Conservation (phyloP, 108 stramenopile genomes). For the Cyclotella distinguenda region DNA sequence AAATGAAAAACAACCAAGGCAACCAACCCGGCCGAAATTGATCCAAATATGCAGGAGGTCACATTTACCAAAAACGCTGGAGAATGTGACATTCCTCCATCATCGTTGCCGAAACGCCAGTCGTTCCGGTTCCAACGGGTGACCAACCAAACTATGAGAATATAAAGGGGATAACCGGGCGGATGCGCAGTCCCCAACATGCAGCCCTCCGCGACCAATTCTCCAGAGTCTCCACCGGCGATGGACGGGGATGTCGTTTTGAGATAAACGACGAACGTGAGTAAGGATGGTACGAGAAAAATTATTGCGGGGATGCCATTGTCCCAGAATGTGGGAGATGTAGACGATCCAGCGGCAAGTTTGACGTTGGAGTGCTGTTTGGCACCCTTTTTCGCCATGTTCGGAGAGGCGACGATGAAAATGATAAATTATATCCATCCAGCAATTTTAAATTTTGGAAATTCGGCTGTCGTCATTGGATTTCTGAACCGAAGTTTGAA, state of each 20-base stretch:
- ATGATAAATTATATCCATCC: too few relatives aligned
- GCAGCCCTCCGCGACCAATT: conserved; percentile 81
- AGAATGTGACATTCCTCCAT: too few relatives aligned
- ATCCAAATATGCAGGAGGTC: conserved; percentile 33
- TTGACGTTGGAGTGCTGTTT: too few relatives aligned
- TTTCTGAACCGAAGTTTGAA: too few relatives aligned
- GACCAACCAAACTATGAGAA: conserved; percentile 43
- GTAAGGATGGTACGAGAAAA: background rate
- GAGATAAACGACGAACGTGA: conserved; percentile 31
- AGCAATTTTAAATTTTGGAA: too few relatives aligned
- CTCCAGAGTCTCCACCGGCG: conserved; percentile 71
- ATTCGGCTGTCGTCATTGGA: too few relatives aligned
- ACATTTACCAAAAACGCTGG: conserved; percentile 33
- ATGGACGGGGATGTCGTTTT: conserved; percentile 52
- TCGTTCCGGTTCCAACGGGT: background rate
- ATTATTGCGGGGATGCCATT: too few relatives aligned
- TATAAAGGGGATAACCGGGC: conserved; percentile 77
- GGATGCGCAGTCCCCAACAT: conserved; percentile 75
- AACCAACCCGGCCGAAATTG: conserved; percentile 33
- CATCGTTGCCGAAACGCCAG: background rate
- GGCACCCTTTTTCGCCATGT: too few relatives aligned
- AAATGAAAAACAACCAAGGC: conserved; percentile 20
- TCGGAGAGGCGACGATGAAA: too few relatives aligned
- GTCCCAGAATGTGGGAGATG: too few relatives aligned
- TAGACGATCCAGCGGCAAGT: too few relatives aligned